Base-by-base conservation (phyloP, 345 rosid genomes). In the Excoecaria cochinchinensis region DNA sequence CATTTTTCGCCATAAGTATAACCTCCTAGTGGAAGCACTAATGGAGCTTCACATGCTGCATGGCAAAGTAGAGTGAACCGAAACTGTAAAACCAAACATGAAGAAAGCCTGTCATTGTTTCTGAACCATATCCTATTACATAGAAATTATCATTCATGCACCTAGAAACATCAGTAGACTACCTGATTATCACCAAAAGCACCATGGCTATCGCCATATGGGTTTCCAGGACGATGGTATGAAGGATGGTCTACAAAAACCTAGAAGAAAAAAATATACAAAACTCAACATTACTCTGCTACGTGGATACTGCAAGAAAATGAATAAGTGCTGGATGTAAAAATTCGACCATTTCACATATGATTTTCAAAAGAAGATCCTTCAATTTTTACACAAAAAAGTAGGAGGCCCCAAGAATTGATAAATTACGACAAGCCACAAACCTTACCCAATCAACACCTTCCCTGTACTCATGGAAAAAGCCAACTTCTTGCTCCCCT, bases 181-280 rank as follows among this genome's bases (percentile, higher is more conserved):
- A 90, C 99, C 97, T 95, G 99, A 81, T 91, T 95, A 84, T 95
- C 98, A 64, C 94, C 88, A 78, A 91, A 95, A 68, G 98, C 96
- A 81, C 98, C 99, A 76, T 56, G 59, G 80, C 69, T 72, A 81
- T 92, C 97, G 68, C 99, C 99, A 22, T 92, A 95, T 0, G 94
- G 99, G 78, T 89, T 95, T 72, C 98, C 99, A 64, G 96, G 98
- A 71, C 99, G 87, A 69, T 88, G 99, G 75, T 82, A 95, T 4
- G 96, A 87, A 44, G 85, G 86, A 73, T 95, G 97, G 82, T 95
- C 94, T 66, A 92, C 90, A 79, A 95, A 95, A 31, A 92, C 97
- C 99, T 95, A 73, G 51, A 78, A 73, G 53, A 61, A 24, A 57
- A 61, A 24, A 57, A 46, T 31, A 40, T 17, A 63, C 50, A 73